Base-by-base conservation (phyloP, 106 monocot species). In the Iris macrosiphon region DNA sequence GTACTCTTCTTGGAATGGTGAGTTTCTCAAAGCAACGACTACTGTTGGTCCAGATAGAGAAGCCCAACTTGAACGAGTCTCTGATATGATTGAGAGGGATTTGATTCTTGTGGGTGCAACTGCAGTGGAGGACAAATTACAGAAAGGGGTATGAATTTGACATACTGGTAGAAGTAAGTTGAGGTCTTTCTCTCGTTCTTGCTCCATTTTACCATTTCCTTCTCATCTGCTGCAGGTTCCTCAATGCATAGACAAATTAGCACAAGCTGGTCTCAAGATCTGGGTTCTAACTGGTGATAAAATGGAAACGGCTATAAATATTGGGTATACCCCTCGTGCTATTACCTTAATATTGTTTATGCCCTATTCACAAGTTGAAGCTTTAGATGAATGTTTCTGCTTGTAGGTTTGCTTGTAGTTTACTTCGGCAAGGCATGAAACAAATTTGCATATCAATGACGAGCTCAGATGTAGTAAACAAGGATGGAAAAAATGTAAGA, bases 391-490 rank as follows among this genome's bases (percentile, higher is more conserved):
- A 6, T 31, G 9, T 9, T 54, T 54, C 33, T 27, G 44, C 35
- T 33, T 57, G 60, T 54, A 54, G 54, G 9, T 54, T 54, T 54
- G 54, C 54, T 54, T 54, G 54, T 21, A 54, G 54, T 54, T 14
- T 54, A 33, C 19, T 54, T 17, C 31, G 54, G 54, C 54, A 54
- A 54, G 54, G 54, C 54, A 54, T 54, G 54, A 54, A 54, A 20
- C 54, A 54, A 9, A 54, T 54, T 19, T 54, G 54, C 35, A 34
- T 54, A 54, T 54, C 54, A 8, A 20, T 34, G 35, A 54, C 35
- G 34, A 21, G 21, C 7, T 19, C 33, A 3, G 25, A 54, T 34
- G 31, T 54, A 20, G 20, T 34, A 7, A 34, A 34, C 20, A 17
- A 54, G 7, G 54, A 54, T 54, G 54, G 33, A 54, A 54, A 54